phyloP scores from a whole-genome alignment of 208 protist species.

The Crithidia acanthocephali region DNA sequence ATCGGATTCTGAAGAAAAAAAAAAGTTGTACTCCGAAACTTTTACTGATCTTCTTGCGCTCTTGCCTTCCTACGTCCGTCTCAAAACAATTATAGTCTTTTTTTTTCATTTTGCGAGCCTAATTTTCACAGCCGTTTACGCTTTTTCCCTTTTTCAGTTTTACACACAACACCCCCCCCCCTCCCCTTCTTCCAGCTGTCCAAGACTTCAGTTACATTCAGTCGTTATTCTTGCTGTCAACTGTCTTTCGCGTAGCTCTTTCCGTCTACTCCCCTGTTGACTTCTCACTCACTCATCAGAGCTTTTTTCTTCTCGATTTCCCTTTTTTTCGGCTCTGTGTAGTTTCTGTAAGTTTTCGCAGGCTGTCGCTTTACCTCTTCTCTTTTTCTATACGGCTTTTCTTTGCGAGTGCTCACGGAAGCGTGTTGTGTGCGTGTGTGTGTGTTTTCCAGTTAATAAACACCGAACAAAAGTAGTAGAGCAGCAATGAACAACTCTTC shows the following conservation, averaged over 20 bases:
- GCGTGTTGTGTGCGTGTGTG: background rate
- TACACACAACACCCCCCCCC: background rate
- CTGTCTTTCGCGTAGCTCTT: too few relatives aligned
- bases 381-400: background rate
- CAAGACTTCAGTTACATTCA: too few relatives aligned
- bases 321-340: background rate
- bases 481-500: background rate
- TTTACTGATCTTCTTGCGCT: too few relatives aligned
- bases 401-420: too few relatives aligned
- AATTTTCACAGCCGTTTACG: background rate
- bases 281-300: background rate
- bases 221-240: too few relatives aligned
- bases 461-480: background rate
- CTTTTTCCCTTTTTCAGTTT: background rate
- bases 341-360: background rate
- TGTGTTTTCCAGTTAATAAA: background rate
- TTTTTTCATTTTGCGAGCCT: background rate
- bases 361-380: background rate
- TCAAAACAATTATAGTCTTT: background rate
- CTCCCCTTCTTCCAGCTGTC: too few relatives aligned
- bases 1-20: too few relatives aligned
- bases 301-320: background rate
- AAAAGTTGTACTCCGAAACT: too few relatives aligned
- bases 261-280: background rate
- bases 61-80: too few relatives aligned